Percentiles rank a stretch among this genome's conserved stretches.
Conservation (phyloP, 1,284 basidiomycete genomes). For the Xanthoconium separans region DNA sequence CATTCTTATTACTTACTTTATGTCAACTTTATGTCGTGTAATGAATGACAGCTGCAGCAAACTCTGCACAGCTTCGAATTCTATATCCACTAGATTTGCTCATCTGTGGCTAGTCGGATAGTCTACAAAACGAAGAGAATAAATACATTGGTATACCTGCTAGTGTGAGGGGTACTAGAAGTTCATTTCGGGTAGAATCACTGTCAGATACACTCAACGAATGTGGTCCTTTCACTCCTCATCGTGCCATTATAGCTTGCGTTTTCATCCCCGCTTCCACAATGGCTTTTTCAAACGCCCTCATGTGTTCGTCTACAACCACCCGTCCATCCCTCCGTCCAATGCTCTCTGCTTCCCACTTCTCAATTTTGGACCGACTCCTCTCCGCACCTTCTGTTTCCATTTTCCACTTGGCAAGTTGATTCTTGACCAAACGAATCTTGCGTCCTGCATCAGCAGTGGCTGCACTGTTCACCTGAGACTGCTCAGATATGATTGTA, state of each 20-base stretch:
- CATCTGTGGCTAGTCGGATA: not conserved
- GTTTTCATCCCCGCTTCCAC: constrained; percentile 71
- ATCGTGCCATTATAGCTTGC: constrained; percentile 68
- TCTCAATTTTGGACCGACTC: constrained; percentile 69
- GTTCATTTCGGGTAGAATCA: constrained; percentile 9
- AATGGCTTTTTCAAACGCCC: constrained; percentile 68
- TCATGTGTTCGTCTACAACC: constrained; percentile 71
- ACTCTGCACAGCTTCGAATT: too few relatives aligned
- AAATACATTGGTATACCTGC: constrained; percentile 19
- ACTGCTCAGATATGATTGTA: constrained; percentile 77
- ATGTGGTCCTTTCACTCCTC: constrained; percentile 1
- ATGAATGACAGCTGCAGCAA: too few relatives aligned
- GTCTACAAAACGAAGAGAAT: constrained; percentile 28
- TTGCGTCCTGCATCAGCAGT: constrained; percentile 80
- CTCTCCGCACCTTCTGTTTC: constrained; percentile 81
- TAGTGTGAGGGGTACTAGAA: constrained; percentile 11
- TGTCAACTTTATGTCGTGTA: too few relatives aligned
- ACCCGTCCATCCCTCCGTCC: constrained; percentile 54
- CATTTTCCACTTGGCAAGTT: constrained; percentile 69
- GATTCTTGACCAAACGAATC: constrained; percentile 79
- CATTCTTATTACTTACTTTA: not conserved
- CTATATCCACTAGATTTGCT: too few relatives aligned
- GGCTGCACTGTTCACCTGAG: constrained; percentile 78
- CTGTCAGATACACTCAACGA: not conserved
- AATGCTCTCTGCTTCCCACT: constrained; percentile 64